Conservation (phyloP, 345 rosid species). For the Boechera stricta region DNA sequence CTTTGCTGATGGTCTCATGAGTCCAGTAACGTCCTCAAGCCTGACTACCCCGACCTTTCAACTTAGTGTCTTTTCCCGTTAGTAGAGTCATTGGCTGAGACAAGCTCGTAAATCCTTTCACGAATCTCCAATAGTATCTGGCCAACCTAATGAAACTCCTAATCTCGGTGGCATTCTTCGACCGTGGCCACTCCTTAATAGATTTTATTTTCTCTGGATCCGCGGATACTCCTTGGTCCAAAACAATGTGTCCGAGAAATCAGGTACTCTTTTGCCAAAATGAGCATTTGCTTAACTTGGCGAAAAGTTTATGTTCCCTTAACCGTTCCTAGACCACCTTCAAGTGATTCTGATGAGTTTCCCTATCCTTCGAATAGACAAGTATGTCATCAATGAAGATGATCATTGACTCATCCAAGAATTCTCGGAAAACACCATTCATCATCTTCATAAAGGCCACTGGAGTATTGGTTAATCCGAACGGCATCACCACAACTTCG, state of each 20-base stretch:
- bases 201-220: background rate
- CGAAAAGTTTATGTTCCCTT: background rate
- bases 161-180: background rate
- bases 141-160: background rate
- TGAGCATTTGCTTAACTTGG: background rate
- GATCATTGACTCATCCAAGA: background rate
- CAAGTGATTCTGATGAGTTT: background rate
- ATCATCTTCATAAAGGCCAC: background rate
- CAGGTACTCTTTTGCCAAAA: too few relatives aligned
- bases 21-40: too few relatives aligned
- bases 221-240: background rate
- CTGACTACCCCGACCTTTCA: too few relatives aligned
- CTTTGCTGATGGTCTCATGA: too few relatives aligned
- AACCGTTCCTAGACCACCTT: background rate
- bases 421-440: background rate
- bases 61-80: background rate
- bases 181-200: background rate
- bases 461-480: background rate
- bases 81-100: background rate
- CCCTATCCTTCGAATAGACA: background rate
- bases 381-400: background rate
- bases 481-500: background rate
- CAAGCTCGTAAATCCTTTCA: background rate
- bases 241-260: background rate
- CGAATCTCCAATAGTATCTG: fast-evolving